Evolutionary conservation across 2,329 filamentous ascomycete species (phyloP).

Genomic region (Juglanconis oblonga): DNA sequence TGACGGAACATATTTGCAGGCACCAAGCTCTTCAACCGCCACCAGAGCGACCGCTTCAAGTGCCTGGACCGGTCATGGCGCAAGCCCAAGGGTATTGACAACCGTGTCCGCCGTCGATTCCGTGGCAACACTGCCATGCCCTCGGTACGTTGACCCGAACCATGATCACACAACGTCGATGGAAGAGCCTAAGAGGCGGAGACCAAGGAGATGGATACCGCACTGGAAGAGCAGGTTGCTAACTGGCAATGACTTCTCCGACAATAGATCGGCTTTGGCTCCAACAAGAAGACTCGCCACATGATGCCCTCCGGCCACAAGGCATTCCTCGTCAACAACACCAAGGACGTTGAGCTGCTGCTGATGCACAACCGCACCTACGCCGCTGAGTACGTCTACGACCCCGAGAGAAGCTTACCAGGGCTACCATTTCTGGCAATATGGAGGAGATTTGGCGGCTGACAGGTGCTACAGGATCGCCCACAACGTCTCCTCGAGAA

Average conservation of each 20-base stretch:
- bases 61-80: constrained; percentile 89
- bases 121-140: constrained; percentile 95
- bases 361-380: constrained; percentile 99
- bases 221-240: not conserved
- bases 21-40: constrained; percentile 92
- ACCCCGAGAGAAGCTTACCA: too few relatives aligned
- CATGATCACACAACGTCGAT: not conserved
- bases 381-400: constrained; percentile 84
- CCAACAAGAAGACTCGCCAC: constrained; percentile 99
- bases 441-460: not conserved
- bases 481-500: constrained; percentile 96
- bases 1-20: constrained; percentile 54
- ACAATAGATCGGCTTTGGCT: constrained; percentile 89
- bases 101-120: constrained; percentile 95
- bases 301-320: constrained; percentile 99
- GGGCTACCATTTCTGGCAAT: not conserved
- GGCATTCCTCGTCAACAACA: constrained; percentile 98
- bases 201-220: not conserved
- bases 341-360: constrained; percentile 91
- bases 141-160: constrained; percentile 68
- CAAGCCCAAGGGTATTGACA: constrained; percentile 99
- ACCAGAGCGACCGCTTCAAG: constrained; percentile 97
- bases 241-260: constrained; percentile 7
- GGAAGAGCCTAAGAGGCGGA: not conserved
- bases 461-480: constrained; percentile 67